Evolutionary conservation across 176 grass and related monocot species (phyloP).

Genomic region (Aegilops speltoides): DNA sequence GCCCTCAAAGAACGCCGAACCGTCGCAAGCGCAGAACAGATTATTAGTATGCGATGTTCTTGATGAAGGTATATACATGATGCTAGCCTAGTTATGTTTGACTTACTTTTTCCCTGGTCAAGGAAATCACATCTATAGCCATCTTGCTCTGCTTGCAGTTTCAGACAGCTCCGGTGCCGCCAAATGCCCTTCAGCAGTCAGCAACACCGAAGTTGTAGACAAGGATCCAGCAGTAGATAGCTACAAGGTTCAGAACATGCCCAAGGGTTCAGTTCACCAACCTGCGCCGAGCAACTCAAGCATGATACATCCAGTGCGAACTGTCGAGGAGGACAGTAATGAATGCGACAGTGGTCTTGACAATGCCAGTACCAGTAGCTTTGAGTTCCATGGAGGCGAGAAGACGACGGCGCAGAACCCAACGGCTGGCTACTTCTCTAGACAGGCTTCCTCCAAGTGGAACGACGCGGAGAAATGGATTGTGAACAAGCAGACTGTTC

Average conservation of each 20-base stretch:
- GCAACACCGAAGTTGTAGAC: constrained; percentile 23
- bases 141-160: constrained; percentile 25
- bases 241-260: constrained; percentile 34
- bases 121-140: constrained; percentile 5
- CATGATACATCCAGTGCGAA: constrained; percentile 76
- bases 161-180: constrained; percentile 58
- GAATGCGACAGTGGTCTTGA: constrained; percentile 64
- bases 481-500: constrained; percentile 63
- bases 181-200: constrained; percentile 30
- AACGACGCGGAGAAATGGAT: constrained; percentile 99
- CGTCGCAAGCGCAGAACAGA: constrained; percentile 53
- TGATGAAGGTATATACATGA: constrained; percentile 53
- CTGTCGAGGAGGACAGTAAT: constrained; percentile 61
- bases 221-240: constrained; percentile 21
- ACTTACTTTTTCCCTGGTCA: background rate
- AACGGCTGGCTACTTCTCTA: constrained; percentile 42
- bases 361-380: constrained; percentile 57
- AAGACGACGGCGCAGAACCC: constrained; percentile 41
- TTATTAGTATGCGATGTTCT: constrained; percentile 60
- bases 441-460: constrained; percentile 83
- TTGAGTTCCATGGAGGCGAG: constrained; percentile 80
- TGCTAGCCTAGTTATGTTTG: constrained; percentile 10
- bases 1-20: constrained; percentile 61
- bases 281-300: constrained; percentile 52
- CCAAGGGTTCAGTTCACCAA: constrained; percentile 44